Percentiles rank a stretch among this genome's conserved stretches.
Conservation (phyloP, 148 eudicot genomes). For the Persicaria tinctoria region DNA sequence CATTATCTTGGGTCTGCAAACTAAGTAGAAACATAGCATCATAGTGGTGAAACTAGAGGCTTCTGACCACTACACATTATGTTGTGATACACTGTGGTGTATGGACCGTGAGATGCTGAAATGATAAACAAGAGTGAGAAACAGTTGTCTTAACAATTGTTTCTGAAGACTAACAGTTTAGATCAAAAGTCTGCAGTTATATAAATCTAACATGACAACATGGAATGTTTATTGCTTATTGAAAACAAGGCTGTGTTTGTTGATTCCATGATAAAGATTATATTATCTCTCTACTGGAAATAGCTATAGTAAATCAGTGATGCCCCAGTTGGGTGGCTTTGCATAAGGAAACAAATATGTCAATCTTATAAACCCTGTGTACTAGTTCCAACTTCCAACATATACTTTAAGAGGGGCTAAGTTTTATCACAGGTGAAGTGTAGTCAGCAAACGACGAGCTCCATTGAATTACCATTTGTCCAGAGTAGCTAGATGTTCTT, state of each 20-base stretch:
- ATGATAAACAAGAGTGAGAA: not conserved
- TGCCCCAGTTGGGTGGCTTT: not conserved
- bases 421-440: not conserved
- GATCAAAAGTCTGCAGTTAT: not conserved
- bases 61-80: not conserved
- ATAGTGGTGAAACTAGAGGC: not conserved
- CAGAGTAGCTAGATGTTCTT: not conserved
- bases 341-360: not conserved
- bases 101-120: not conserved
- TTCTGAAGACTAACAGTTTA: not conserved
- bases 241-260: not conserved
- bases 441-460: not conserved
- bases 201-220: not conserved
- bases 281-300: not conserved
- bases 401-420: not conserved
- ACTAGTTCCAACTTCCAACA: not conserved
- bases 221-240: not conserved
- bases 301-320: not conserved
- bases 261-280: not conserved
- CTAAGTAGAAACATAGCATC: not conserved
- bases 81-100: not conserved
- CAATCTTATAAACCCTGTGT: not conserved
- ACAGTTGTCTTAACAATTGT: not conserved
- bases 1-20: not conserved
- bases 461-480: not conserved